Percentiles rank a stretch among this genome's conserved stretches.
Evolutionary conservation across 192 early-diverging fungal species (phyloP).

Genomic region (Dissophora globulifera): DNA sequence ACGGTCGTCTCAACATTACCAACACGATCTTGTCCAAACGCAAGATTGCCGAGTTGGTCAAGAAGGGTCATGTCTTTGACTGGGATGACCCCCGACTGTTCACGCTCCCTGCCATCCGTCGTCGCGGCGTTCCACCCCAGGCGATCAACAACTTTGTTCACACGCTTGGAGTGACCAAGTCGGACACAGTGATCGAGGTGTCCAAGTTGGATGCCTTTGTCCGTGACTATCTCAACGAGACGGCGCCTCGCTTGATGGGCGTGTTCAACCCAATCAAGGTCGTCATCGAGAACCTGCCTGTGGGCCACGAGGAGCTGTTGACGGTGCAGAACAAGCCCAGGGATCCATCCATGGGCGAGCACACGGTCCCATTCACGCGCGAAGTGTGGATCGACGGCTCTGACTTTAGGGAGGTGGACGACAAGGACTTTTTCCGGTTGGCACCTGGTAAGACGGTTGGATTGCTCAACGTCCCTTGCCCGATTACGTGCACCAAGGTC

Average conservation of each 20-base stretch:
- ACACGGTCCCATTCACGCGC: constrained; percentile 89
- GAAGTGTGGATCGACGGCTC: constrained; percentile 94
- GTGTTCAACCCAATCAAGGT: constrained; percentile 90
- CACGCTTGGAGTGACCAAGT: constrained; percentile 90
- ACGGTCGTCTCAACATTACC: constrained; percentile 92
- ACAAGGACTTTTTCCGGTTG: constrained; percentile 96
- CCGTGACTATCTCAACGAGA: constrained; percentile 92
- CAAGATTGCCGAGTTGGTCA: constrained; percentile 93
- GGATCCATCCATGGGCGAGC: constrained; percentile 86
- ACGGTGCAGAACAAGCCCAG: constrained; percentile 91
- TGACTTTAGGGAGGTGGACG: constrained; percentile 94
- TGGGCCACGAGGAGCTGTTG: constrained; percentile 81
- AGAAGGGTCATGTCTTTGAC: constrained; percentile 77
- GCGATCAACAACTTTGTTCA: constrained; percentile 98
- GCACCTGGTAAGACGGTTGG: constrained; percentile 96
- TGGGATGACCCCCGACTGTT: constrained; percentile 99
- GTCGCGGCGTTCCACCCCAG: constrained; percentile 96
- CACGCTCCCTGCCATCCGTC: constrained; percentile 94
- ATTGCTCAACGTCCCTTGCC: constrained; percentile 83
- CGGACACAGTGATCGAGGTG: constrained; percentile 84
- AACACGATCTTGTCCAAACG: constrained; percentile 98
- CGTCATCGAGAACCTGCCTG: constrained; percentile 90
- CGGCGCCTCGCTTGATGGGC: constrained; percentile 94
- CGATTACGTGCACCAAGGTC: constrained; percentile 87
- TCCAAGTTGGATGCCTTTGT: constrained; percentile 94